A percentile compares a stretch with the other conserved stretches of the same genome.
Evolutionary conservation across 305 asterid genomes (phyloP).

Genomic region (Fraxinus nigra): DNA sequence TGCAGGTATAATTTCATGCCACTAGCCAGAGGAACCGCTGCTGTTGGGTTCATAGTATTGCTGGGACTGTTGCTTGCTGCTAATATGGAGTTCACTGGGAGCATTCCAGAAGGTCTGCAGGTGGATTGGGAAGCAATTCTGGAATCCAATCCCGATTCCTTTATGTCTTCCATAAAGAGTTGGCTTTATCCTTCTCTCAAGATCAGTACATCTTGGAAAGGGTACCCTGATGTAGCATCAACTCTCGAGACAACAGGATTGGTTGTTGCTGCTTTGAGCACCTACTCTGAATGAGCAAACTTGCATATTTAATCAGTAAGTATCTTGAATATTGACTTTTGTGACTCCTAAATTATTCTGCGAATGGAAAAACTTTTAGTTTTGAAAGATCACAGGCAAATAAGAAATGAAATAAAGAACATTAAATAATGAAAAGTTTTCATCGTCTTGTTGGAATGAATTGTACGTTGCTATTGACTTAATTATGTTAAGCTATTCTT

Average conservation of each 20-base stretch:
- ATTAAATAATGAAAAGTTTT: not conserved
- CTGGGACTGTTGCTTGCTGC: conserved; percentile 92
- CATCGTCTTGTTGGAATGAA: not conserved
- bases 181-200: conserved; percentile 89
- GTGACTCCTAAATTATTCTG: not conserved
- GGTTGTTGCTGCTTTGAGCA: conserved; percentile 86
- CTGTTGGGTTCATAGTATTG: conserved; percentile 72
- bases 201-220: conserved; percentile 85
- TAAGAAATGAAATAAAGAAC: not conserved
- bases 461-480: not conserved
- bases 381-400: not conserved
- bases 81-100: conserved; percentile 95
- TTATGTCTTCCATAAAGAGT: conserved; percentile 54
- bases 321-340: not conserved
- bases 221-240: conserved; percentile 81
- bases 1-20: conserved; percentile 94
- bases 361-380: not conserved
- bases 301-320: conserved; percentile 14
- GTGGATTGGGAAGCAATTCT: conserved; percentile 97
- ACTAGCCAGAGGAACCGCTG: conserved; percentile 76
- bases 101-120: conserved; percentile 85
- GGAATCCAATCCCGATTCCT: conserved; percentile 59
- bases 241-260: conserved; percentile 84
- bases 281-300: conserved; percentile 57
- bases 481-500: not conserved